Evolutionary conservation across 805 yeast genomes (phyloP), one percentile per base, ranked within the genome.

Genomic region (Wickerhamomyces strasburgensis): DNA sequence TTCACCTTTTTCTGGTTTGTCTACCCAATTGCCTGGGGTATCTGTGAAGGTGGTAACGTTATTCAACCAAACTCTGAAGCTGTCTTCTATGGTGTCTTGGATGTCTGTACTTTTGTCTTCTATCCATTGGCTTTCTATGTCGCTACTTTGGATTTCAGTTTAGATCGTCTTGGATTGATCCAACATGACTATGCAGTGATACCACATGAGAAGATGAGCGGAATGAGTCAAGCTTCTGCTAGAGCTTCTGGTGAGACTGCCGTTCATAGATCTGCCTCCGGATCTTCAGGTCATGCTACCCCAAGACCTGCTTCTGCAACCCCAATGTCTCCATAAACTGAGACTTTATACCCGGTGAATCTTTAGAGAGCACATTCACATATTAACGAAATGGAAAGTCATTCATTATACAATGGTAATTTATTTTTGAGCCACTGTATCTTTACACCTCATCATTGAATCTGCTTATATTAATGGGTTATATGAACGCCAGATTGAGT

Each of bases 41-140:
- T 73, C 37, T 53, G 64, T 51, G 78, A 72, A 50, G 79, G 78
- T 65, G 78, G 76, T 57, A 72, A 72, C 47, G 63, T 54, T 27
- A 71, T 73, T 38, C 72, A 68, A 44, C 73, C 75, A 33, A 75
- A 70, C 50, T 62, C 72, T 14, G 78, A 71, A 52, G 70, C 73
- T 35, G 72, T 68, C 14, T 73, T 71, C 59, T 70, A 67, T 45
- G 79, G 79, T 60, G 52, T 72, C 33, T 58, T 73, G 40, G 78
- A 73, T 51, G 45, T 70, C 33, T 48, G 68, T 29, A 56, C 62
- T 29, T 72, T 72, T 48, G 64, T 58, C 30, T 14, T 65, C 27
- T 51, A 66, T 34, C 78, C 78, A 33, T 49, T 62, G 14, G 46
- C 53, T 31, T 48, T 61, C 40, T 38, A 54, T 31, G 36, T 27